A percentile compares a stretch with the other conserved stretches of the same genome.
Conservation (phyloP, 2,329 filamentous ascomycete species). For the Hypoxylon sp. region DNA sequence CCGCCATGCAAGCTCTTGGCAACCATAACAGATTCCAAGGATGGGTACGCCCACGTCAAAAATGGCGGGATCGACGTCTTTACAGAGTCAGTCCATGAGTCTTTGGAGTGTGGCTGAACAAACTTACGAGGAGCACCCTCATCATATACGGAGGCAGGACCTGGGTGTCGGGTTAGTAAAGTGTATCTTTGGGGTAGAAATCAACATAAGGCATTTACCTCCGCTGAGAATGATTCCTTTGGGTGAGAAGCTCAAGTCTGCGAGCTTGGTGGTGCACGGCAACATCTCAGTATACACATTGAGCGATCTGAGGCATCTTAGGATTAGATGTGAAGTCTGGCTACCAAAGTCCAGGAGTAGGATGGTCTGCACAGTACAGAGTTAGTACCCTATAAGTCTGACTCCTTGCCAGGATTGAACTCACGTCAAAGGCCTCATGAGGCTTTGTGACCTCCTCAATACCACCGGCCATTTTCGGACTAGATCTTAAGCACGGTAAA, state of each 20-base stretch:
- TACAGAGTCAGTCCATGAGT: slow-evolving; percentile 17
- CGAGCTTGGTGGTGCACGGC: slow-evolving; percentile 66
- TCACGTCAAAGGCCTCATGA: slow-evolving; percentile 56
- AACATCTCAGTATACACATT: slow-evolving; percentile 71
- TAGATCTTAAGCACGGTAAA: neutral
- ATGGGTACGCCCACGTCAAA: slow-evolving; percentile 71
- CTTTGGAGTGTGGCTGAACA: slow-evolving; percentile 25
- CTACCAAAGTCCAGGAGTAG: slow-evolving; percentile 76
- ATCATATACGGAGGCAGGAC: slow-evolving; percentile 81
- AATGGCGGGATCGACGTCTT: slow-evolving; percentile 81
- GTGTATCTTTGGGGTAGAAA: neutral
- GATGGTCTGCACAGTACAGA: slow-evolving; percentile 64
- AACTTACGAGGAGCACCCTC: slow-evolving; percentile 70
- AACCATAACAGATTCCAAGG: slow-evolving; percentile 71
- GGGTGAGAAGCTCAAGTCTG: slow-evolving; percentile 82
- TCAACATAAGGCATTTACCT: neutral
- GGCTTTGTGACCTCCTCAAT: slow-evolving; percentile 44
- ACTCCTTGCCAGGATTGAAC: slow-evolving; percentile 29
- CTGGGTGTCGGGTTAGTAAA: slow-evolving; percentile 47
- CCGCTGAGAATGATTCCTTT: slow-evolving; percentile 86
- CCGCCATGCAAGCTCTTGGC: slow-evolving; percentile 78
- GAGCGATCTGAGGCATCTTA: slow-evolving; percentile 79
- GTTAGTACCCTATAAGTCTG: slow-evolving; percentile 52
- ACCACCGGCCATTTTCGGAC: slow-evolving; percentile 2
- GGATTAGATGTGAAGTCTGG: slow-evolving; percentile 81